Conservation (phyloP, 164 flowering plant species). For the Stephania cephalantha region DNA sequence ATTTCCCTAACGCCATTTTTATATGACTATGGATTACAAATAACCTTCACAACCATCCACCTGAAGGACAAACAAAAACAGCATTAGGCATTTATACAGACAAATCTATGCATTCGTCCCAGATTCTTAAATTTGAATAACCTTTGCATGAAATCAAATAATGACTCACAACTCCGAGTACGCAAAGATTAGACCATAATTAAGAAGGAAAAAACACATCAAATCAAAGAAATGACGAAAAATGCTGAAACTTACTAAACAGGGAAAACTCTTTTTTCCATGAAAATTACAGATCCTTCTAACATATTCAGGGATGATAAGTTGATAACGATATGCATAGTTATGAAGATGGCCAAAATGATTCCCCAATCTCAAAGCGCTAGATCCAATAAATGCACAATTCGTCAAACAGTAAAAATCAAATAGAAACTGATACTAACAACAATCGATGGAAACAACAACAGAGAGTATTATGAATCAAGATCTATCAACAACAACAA, state of each 20-base stretch:
- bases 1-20: conserved; percentile 66
- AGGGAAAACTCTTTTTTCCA: not conserved
- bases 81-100: not conserved
- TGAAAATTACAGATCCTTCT: not conserved
- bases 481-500: not conserved
- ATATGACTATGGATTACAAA: conserved; percentile 4
- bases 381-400: not conserved
- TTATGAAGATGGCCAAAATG: not conserved
- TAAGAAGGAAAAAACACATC: not conserved
- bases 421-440: not conserved
- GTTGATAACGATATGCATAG: not conserved
- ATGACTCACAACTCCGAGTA: not conserved
- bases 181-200: not conserved
- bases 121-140: not conserved
- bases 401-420: not conserved
- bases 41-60: not conserved
- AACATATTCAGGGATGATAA: not conserved
- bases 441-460: not conserved
- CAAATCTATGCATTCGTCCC: not conserved
- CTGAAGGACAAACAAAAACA: conserved; percentile 8
- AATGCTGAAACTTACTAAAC: not conserved
- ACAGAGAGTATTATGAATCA: not conserved
- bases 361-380: not conserved
- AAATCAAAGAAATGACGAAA: not conserved
- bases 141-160: not conserved